phyloP scores from a whole-genome alignment of 139 green algal genomes.

The Chlamydomonas schloesseri region DNA sequence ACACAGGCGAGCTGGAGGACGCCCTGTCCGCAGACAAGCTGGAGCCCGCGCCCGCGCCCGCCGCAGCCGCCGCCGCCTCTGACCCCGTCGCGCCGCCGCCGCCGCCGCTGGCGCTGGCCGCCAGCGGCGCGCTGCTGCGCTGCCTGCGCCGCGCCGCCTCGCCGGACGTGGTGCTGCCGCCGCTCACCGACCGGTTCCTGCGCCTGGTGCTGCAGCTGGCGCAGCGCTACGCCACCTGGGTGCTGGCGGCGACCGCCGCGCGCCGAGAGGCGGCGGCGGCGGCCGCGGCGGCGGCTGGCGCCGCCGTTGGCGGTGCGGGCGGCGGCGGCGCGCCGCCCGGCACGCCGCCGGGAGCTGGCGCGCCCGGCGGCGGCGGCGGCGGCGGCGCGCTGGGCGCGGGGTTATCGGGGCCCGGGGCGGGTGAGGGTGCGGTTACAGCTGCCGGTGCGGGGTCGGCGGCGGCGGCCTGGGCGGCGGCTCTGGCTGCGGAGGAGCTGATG shows the following conservation, averaged over 20 bases:
- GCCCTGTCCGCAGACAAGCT: constrained; percentile 46
- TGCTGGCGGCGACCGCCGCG: constrained; percentile 42
- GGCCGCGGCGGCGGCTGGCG: constrained; percentile 12
- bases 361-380: background rate
- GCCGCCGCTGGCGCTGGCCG: constrained; percentile 45
- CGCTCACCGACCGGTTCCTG: constrained; percentile 87
- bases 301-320: no score
- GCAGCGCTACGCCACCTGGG: constrained; percentile 80
- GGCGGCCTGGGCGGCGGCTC: background rate
- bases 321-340: background rate
- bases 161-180: constrained; percentile 77
- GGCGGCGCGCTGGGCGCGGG: background rate
- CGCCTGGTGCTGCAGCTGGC: constrained; percentile 86
- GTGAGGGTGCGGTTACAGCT: background rate
- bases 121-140: constrained; percentile 51
- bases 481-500: constrained; percentile 34
- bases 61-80: background rate
- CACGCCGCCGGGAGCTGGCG: background rate
- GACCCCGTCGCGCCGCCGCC: background rate
- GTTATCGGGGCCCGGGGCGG: background rate
- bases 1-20: constrained; percentile 56
- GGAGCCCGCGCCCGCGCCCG: background rate
- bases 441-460: background rate
- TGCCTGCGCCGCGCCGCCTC: constrained; percentile 58
- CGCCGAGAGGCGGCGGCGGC: constrained; percentile 31